Percentiles rank a stretch among this genome's conserved stretches.
phyloP scores from a whole-genome alignment of 2,329 filamentous ascomycete genomes.

The Colletotrichum incanum region DNA sequence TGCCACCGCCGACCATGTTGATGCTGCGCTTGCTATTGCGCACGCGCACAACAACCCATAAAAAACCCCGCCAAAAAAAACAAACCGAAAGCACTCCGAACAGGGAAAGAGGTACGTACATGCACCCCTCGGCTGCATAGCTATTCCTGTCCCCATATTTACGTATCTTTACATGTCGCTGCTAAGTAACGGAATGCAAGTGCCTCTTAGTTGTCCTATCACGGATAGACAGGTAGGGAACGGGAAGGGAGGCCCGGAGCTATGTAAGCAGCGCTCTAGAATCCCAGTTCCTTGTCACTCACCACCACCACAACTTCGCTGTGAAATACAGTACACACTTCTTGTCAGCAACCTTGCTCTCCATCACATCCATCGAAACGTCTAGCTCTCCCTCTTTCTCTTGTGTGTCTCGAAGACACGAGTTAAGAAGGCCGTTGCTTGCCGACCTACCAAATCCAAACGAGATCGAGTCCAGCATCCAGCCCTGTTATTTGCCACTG shows the following conservation, averaged over 20 bases:
- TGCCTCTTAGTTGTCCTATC: slow-evolving; percentile 3
- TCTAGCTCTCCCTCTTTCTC: background rate
- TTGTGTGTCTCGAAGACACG: background rate
- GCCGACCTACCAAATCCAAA: background rate
- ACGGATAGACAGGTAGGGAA: slow-evolving; percentile 21
- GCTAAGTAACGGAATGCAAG: slow-evolving; percentile 11
- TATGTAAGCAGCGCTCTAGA: slow-evolving; percentile 29
- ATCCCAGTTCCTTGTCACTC: background rate
- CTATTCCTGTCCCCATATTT: slow-evolving; percentile 7
- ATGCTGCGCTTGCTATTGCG: slow-evolving; percentile 11
- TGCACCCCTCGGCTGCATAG: background rate
- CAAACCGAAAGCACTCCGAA: background rate
- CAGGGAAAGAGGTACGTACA: slow-evolving; percentile 28
- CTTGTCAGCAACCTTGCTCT: background rate
- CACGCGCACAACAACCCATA: background rate
- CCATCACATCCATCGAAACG: background rate
- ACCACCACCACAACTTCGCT: background rate
- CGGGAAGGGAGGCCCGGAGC: slow-evolving; percentile 21
- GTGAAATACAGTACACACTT: background rate
- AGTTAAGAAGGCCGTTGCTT: background rate
- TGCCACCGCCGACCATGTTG: slow-evolving; percentile 1
- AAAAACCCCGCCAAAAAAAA: background rate
- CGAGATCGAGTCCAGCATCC: background rate
- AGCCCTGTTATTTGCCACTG: background rate
- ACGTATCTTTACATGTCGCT: slow-evolving; percentile 3